Evolutionary conservation across 495 filamentous ascomycete genomes (phyloP).

Genomic region (Neurospora cerealis): DNA sequence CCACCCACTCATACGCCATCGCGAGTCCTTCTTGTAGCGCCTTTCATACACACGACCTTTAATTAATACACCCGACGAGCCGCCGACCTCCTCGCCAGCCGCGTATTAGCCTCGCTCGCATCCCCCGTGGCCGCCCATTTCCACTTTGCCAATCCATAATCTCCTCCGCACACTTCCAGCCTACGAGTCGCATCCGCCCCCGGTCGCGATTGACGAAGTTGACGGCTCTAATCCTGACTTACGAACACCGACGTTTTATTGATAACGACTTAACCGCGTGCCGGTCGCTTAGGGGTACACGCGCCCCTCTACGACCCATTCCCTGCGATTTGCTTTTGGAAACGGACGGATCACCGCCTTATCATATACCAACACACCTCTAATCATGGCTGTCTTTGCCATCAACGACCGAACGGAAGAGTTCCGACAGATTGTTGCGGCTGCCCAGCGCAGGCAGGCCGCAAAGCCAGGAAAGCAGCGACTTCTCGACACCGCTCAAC

Average conservation of each 20-base stretch:
- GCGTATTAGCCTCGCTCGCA: background rate
- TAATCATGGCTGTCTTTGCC: conserved; percentile 46
- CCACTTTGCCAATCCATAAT: background rate
- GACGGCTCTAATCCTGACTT: background rate
- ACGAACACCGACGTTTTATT: background rate
- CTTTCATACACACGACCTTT: background rate
- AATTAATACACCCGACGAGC: background rate
- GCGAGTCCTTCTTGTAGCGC: background rate
- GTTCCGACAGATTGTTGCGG: conserved; percentile 80
- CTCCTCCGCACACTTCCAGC: background rate
- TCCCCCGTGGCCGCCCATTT: background rate
- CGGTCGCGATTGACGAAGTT: background rate
- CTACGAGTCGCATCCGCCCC: background rate
- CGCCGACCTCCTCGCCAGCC: background rate
- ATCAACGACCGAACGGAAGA: conserved; percentile 96
- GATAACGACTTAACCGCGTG: background rate
- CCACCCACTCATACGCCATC: background rate
- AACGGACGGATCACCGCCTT: background rate
- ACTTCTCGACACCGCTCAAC: conserved; percentile 65
- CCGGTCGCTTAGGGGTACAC: conserved; percentile 1
- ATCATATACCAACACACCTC: background rate
- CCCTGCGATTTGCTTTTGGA: background rate
- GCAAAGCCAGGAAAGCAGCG: conserved; percentile 66
- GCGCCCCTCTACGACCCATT: background rate
- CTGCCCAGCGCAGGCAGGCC: conserved; percentile 65